phyloP scores from a whole-genome alignment of 225 moss, liverwort and hornwort genomes.

The Lunularia cruciata region DNA sequence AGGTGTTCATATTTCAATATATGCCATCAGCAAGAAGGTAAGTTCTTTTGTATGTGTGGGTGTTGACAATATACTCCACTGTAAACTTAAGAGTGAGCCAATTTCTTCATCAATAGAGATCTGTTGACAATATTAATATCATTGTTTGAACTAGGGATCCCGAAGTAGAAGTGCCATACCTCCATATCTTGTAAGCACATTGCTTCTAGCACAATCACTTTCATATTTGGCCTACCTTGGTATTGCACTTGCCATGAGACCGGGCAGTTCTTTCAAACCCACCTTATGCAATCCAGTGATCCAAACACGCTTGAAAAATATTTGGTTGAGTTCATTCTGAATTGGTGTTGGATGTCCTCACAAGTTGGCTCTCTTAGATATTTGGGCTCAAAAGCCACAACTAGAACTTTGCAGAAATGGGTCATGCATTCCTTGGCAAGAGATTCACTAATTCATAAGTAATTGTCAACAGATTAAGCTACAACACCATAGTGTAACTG shows the following conservation, averaged over 20 bases:
- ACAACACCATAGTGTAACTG: not conserved
- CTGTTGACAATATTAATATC: not conserved
- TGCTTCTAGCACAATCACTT: too few species aligned
- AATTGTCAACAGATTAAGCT: not conserved
- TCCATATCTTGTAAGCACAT: too few species aligned
- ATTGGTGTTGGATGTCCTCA: not conserved
- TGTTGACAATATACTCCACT: too few species aligned
- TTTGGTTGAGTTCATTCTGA: not conserved
- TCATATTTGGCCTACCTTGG: not conserved
- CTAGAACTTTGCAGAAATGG: not conserved
- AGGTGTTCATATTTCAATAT: slow-evolving; percentile 25
- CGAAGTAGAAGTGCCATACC: not conserved
- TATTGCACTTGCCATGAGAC: not conserved
- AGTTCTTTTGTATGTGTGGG: too few species aligned
- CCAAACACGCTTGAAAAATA: not conserved
- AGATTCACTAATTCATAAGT: not conserved
- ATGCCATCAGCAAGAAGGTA: not conserved
- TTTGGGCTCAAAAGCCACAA: not conserved
- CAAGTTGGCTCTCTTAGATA: not conserved
- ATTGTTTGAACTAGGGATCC: not conserved
- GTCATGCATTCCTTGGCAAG: not conserved
- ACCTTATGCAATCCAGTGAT: not conserved
- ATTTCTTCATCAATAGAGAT: not conserved
- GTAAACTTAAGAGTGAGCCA: not conserved
- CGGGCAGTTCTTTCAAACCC: not conserved